Conservation (phyloP, 345 rosid species). For the Schrenkiella parvula region DNA sequence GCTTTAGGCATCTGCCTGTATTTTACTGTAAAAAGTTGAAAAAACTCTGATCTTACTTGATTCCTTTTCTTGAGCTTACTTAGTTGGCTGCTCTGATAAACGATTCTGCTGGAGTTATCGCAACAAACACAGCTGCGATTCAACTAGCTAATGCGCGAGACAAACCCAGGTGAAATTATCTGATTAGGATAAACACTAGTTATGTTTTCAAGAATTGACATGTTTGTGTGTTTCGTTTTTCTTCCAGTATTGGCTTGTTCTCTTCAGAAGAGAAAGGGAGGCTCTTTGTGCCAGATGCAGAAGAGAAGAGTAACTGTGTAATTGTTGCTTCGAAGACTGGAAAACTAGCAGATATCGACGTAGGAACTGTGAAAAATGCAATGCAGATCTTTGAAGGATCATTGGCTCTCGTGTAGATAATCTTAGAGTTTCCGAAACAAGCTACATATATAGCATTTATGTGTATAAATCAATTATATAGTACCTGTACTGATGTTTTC, state of each 20-base stretch:
- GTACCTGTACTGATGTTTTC: constrained; percentile 2
- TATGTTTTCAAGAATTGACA: not conserved
- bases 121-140: constrained; percentile 89
- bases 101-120: constrained; percentile 84
- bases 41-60: not conserved
- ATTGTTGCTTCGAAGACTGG: constrained; percentile 68
- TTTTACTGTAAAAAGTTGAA: not conserved
- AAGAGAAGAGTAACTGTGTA: constrained; percentile 57
- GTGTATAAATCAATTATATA: constrained; percentile 14
- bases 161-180: constrained; percentile 56
- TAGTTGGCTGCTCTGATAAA: constrained; percentile 88
- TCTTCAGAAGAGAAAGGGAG: constrained; percentile 66
- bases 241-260: constrained; percentile 77
- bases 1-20: not conserved
- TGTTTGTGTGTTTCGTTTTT: not conserved
- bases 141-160: constrained; percentile 80
- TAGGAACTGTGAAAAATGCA: constrained; percentile 53
- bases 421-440: constrained; percentile 13
- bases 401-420: constrained; percentile 61
- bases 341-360: constrained; percentile 54
- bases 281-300: constrained; percentile 61
- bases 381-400: constrained; percentile 59
- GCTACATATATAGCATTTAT: constrained; percentile 10
- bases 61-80: constrained; percentile 16
- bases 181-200: not conserved